Base-by-base conservation (phyloP, 2,329 filamentous ascomycete genomes). In the Fusarium sulawesiense region DNA sequence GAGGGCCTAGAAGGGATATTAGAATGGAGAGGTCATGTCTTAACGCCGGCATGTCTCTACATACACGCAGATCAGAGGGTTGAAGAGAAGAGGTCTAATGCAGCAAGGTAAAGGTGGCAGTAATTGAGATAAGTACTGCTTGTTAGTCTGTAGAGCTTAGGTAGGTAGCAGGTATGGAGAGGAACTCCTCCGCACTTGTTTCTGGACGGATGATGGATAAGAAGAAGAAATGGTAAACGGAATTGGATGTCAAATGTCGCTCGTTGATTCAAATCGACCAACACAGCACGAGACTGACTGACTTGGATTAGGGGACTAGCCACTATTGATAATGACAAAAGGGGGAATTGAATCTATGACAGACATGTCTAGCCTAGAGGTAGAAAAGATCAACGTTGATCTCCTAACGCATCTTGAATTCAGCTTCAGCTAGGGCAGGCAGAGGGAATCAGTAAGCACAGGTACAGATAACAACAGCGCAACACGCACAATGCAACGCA, bases 311-410 rank as follows among this genome's bases (percentile, higher is more conserved):
- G 30, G 30, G n/a, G 29, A 47, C 41, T 34, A 48, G 21, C 18
- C 42, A 48, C 42, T 34, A 37, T 27, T 48, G 30, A 56, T 21
- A 45, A 46, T 48, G 41, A 47, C 60, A 47, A 65, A 65, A 65
- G 60, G 60, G 59, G 46, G 58, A 41, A 53, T 42, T 53, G 34
- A 9, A 53, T 53, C 49, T 32, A 65, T 40, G 46, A 65, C 64
- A 65, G 60, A 37, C 60, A 51, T 65, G 30, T 61, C 56, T 55
- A 61, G 41, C 23, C 62, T 66, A 29, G 25, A 53, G 44, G 41
- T 37, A 66, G 67, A 70, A 70, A 66, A 8, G 67, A 71, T 70
- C 67, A 64, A 64, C 67, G 10, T 25, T 27, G 49, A 41, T 53
- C 23, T 46, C 37, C 21, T 12, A 37, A 50, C 16, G 32, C 47